Evolutionary conservation across 805 yeast species (phyloP), one percentile per base, ranked within the genome.

Genomic region (Blastobotrys terrestris): DNA sequence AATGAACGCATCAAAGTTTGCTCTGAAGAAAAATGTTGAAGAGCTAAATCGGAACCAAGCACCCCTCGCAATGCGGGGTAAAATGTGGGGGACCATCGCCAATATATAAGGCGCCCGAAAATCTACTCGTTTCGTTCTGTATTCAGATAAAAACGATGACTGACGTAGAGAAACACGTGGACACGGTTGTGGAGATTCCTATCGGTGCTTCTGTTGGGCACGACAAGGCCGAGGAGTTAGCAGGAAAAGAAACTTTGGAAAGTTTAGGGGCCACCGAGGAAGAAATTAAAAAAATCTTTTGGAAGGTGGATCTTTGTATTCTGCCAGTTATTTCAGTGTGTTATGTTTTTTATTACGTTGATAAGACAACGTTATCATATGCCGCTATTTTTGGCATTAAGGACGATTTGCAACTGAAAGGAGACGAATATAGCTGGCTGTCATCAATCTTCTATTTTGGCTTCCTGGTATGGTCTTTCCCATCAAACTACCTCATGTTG

Each of bases 381-480:
- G 79, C 82, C 1, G 75, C 82, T 13, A 74, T 79, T 39, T 69
- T 76, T 71, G 83, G 80, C 40, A 65, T 76, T 49, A 68, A 69
- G 58, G 65, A 58, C 13, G 81, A 73, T 52, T 64, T 72, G 57
- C 44, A 66, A 14, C 70, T 76, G 70, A 50, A 49, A 14, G 75
- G 78, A 31, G 57, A 58, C 26, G 60, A 68, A 49, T 77, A 71
- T 53, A 63, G 74, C 14, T 75, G 79, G 78, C 68, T 70, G 11
- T 76, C 77, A 1, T 66, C 75, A 20, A 64, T 72, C 2, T 77
- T 76, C 52, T 76, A 76, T 57, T 63, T 75, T 31, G 80, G 77
- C 0, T 79, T 78, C 60, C 60, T 79, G 54, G 68, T 67, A 4
- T 77, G 75, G 53, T 76, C 73, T 50, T 70, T 55, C 66, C 80